Conservation (phyloP, 106 monocot genomes). For the Dendrobium catenatum region DNA sequence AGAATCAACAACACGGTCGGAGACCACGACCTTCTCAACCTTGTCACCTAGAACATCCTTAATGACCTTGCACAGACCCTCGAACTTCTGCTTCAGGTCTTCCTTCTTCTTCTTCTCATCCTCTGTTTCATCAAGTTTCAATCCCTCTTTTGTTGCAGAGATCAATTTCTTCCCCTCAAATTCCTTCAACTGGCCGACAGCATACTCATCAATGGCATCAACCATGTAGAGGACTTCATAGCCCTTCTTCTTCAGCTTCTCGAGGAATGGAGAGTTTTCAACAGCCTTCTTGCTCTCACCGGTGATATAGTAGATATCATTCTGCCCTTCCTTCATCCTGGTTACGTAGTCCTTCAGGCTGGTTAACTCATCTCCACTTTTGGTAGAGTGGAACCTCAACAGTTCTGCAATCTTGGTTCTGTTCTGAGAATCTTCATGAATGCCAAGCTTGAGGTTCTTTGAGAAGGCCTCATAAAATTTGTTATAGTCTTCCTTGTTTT, state of each 20-base stretch:
- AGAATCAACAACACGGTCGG: constrained; percentile 70
- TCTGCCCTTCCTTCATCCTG: constrained; percentile 84
- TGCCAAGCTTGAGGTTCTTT: constrained; percentile 77
- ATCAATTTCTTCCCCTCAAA: constrained; percentile 78
- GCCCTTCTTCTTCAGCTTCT: constrained; percentile 72
- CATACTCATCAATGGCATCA: constrained; percentile 76
- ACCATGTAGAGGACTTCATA: constrained; percentile 77
- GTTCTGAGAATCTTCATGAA: constrained; percentile 69
- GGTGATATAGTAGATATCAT: constrained; percentile 70
- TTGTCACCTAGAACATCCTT: constrained; percentile 73
- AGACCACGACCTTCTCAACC: constrained; percentile 74
- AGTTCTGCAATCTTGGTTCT: constrained; percentile 58
- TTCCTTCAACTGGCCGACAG: constrained; percentile 66
- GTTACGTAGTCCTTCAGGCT: constrained; percentile 82
- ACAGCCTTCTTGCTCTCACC: constrained; percentile 87
- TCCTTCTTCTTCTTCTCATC: constrained; percentile 78
- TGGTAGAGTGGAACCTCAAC: constrained; percentile 74
- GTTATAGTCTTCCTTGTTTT: constrained; percentile 83
- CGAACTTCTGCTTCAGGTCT: constrained; percentile 52
- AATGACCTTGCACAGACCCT: constrained; percentile 72
- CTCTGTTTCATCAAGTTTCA: constrained; percentile 66
- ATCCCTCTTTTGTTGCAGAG: constrained; percentile 69
- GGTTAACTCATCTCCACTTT: constrained; percentile 74
- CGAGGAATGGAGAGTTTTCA: constrained; percentile 79
- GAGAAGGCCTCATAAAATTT: constrained; percentile 85